These are phyloP conservation scores for Anthostomella pinea DNA, from an alignment of 2,329 filamentous ascomycete species.

Conservation along the genomic window DNA sequence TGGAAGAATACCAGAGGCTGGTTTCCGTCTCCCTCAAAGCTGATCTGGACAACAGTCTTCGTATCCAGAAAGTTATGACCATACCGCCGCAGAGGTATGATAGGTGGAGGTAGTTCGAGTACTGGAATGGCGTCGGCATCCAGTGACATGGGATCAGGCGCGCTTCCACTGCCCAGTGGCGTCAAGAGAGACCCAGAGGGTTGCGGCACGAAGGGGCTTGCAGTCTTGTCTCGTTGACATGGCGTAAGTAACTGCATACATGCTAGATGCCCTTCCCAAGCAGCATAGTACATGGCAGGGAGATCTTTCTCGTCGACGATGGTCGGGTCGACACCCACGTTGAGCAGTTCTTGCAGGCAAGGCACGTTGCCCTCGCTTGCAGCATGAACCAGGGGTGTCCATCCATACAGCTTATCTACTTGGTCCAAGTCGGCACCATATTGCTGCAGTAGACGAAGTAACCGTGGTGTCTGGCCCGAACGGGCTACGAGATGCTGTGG, in stretches of 20 bases:
- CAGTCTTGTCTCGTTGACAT: constrained; percentile 43
- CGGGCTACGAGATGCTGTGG: constrained; percentile 96
- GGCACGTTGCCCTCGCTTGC: constrained; percentile 93
- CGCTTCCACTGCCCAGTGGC: constrained; percentile 46
- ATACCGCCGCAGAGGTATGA: constrained; percentile 90
- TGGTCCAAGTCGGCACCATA: constrained; percentile 91
- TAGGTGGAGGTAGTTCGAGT: constrained; percentile 88
- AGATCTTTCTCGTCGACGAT: constrained; percentile 89
- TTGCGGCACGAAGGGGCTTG: constrained; percentile 45
- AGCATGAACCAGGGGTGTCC: constrained; percentile 94
- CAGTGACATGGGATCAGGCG: constrained; percentile 60
- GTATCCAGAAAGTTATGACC: constrained; percentile 98
- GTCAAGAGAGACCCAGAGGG: constrained; percentile 36
- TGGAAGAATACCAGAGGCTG: constrained; percentile 92
- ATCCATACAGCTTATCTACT: constrained; percentile 92
- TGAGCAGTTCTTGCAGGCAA: constrained; percentile 77
- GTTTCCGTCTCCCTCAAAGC: constrained; percentile 74
- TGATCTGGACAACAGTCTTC: constrained; percentile 92
- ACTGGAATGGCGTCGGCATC: constrained; percentile 89
- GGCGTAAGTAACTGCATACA: constrained; percentile 86
- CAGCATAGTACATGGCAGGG: constrained; percentile 96
- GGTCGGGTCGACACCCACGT: constrained; percentile 73
- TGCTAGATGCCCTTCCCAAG: constrained; percentile 93
- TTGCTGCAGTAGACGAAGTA: constrained; percentile 75
- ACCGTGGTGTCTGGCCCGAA: constrained; percentile 75